Evolutionary conservation across 768 basidiomycete genomes (phyloP).

Genomic region (Lepiota brunneoincarnata): DNA sequence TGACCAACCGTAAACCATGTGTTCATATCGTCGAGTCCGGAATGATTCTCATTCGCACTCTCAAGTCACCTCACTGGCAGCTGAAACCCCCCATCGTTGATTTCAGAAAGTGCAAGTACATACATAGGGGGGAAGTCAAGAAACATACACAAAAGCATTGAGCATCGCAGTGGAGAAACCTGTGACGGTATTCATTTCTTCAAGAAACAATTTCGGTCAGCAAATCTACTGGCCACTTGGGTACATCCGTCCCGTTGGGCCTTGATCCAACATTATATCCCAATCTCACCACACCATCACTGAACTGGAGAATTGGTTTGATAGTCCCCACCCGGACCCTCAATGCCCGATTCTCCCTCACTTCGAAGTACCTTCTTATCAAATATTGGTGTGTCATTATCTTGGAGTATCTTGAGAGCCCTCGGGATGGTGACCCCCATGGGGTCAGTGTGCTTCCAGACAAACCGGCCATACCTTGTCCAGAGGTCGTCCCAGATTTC

Average conservation of each 20-base stretch:
- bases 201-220: constrained; percentile 16
- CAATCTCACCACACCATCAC: constrained; percentile 12
- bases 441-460: constrained; percentile 19
- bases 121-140: no score
- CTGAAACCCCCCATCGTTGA: no score
- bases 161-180: no score
- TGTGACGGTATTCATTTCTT: no score
- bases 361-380: constrained; percentile 19
- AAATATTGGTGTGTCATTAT: constrained; percentile 13
- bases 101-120: no score
- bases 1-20: no score
- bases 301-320: constrained; percentile 20
- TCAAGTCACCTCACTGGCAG: no score
- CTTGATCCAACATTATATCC: constrained; percentile 22
- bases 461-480: constrained; percentile 14
- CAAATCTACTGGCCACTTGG: constrained; percentile 21
- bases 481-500: constrained; percentile 21
- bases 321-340: constrained; percentile 16
- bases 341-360: constrained; percentile 17
- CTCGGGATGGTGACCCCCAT: constrained; percentile 17
- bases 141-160: no score
- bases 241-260: constrained; percentile 20
- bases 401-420: constrained; percentile 13
- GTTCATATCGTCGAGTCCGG: no score
- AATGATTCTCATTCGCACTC: no score